Conservation (phyloP, 2,329 filamentous ascomycete species). For the Calonectria henricotiae region DNA sequence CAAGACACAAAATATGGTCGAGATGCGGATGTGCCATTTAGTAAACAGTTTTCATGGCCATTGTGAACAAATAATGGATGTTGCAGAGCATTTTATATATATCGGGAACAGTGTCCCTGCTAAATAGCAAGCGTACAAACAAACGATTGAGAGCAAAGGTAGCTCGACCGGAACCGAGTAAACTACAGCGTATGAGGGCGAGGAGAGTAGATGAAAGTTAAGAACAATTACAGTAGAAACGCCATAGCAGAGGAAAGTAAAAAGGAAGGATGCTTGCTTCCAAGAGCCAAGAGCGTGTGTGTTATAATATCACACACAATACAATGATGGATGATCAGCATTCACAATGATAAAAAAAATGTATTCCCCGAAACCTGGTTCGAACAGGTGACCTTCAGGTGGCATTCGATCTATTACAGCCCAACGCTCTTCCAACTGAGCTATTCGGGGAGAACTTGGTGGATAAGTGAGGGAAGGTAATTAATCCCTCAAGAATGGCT, state of each 20-base stretch:
- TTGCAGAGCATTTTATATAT: background rate
- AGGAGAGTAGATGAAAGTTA: no score
- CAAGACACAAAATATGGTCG: background rate
- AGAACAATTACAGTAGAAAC: no score
- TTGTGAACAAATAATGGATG: background rate
- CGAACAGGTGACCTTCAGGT: slow-evolving; percentile 52
- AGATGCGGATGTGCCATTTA: background rate
- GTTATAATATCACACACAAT: no score
- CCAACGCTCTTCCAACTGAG: slow-evolving; percentile 53
- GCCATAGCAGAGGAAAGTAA: no score
- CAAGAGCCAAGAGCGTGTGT: no score
- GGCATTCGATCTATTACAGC: slow-evolving; percentile 44
- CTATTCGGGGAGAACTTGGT: slow-evolving; percentile 47
- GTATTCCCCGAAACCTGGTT: slow-evolving; percentile 50
- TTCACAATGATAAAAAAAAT: slow-evolving; percentile 33
- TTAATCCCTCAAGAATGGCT: slow-evolving; percentile 10
- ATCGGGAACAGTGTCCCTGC: no score
- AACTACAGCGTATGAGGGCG: no score
- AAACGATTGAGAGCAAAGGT: no score
- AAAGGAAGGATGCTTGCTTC: no score
- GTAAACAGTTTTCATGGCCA: background rate
- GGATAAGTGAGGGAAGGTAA: slow-evolving; percentile 23
- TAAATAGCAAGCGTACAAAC: no score
- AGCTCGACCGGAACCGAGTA: no score
- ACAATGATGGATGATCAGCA: no score